Evolutionary conservation across 352 stramenopile genomes (phyloP).

Genomic region (Phytophthora syringae): DNA sequence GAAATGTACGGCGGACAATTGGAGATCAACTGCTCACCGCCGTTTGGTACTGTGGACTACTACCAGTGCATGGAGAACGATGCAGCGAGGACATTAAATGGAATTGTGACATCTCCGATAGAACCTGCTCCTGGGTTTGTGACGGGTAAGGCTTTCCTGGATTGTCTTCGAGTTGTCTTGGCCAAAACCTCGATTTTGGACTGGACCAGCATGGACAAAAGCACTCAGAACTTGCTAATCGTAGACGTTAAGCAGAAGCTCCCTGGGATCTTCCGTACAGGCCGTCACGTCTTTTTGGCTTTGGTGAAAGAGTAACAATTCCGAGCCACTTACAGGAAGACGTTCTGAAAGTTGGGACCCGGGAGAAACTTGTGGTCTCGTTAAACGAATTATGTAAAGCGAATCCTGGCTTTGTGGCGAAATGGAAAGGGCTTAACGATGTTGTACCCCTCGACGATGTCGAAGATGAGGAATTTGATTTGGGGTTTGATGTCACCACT

Average conservation of each 20-base stretch:
- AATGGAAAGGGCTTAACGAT: conserved; percentile 28
- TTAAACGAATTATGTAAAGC: conserved; percentile 35
- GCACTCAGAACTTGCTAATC: conserved; percentile 43
- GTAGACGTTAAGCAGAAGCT: conserved; percentile 39
- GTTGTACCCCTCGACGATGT: conserved; percentile 29
- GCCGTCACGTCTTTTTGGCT: conserved; percentile 16
- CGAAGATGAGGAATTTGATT: conserved; percentile 40
- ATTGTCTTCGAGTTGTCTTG: conserved; percentile 67
- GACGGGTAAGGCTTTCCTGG: conserved; percentile 57
- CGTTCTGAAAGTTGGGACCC: conserved; percentile 9
- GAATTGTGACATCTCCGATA: conserved; percentile 3
- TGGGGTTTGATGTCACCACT: conserved; percentile 27
- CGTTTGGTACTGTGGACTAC: conserved; percentile 64
- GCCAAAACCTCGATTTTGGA: conserved; percentile 80
- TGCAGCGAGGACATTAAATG: conserved; percentile 9
- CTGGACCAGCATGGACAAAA: conserved; percentile 78
- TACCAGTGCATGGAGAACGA: conserved; percentile 43
- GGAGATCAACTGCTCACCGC: conserved; percentile 72
- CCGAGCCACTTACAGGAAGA: conserved; percentile 24
- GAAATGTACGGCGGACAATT: conserved; percentile 69
- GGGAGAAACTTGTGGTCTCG: conserved; percentile 11
- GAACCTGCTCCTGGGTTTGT: conserved; percentile 34
- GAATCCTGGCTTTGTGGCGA: conserved; percentile 26
- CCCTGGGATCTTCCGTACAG: conserved; percentile 41
- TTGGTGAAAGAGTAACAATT: conserved; percentile 1